Conservation (phyloP, 2,329 filamentous ascomycete species). For the Mollisiaceae sp. region DNA sequence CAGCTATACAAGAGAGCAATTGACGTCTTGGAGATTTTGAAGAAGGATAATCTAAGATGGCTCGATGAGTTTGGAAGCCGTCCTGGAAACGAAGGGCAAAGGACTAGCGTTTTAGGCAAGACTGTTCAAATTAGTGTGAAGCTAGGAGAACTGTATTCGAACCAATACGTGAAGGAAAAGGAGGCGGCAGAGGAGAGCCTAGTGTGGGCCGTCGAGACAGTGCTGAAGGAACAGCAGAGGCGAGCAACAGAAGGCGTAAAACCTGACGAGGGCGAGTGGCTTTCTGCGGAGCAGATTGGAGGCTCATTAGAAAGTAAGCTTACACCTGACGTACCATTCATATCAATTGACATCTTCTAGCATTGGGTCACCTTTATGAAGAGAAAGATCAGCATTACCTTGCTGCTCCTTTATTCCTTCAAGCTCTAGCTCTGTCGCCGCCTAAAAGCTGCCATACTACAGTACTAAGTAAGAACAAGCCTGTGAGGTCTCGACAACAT, state of each 20-base stretch:
- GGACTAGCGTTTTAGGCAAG: slow-evolving; percentile 74
- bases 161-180: slow-evolving; percentile 74
- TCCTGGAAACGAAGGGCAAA: slow-evolving; percentile 47
- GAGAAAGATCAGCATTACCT: slow-evolving; percentile 77
- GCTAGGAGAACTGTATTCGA: slow-evolving; percentile 81
- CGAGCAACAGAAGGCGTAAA: slow-evolving; percentile 66
- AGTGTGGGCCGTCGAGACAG: slow-evolving; percentile 81
- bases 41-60: slow-evolving; percentile 70
- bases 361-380: slow-evolving; percentile 79
- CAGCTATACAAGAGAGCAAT: slow-evolving; percentile 72
- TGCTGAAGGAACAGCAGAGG: slow-evolving; percentile 71
- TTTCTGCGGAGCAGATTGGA: slow-evolving; percentile 74
- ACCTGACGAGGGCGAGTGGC: slow-evolving; percentile 72
- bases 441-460: slow-evolving; percentile 75
- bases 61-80: slow-evolving; percentile 59
- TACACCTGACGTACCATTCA: background rate
- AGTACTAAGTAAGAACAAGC: slow-evolving; percentile 66
- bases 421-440: slow-evolving; percentile 74
- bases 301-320: slow-evolving; percentile 68
- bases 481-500: background rate
- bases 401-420: slow-evolving; percentile 83
- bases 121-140: slow-evolving; percentile 80
- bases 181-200: slow-evolving; percentile 77
- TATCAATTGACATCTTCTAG: slow-evolving; percentile 48
- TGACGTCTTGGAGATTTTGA: slow-evolving; percentile 78